Conservation (phyloP, 2,329 filamentous ascomycete genomes). For the Xylaria sp. region DNA sequence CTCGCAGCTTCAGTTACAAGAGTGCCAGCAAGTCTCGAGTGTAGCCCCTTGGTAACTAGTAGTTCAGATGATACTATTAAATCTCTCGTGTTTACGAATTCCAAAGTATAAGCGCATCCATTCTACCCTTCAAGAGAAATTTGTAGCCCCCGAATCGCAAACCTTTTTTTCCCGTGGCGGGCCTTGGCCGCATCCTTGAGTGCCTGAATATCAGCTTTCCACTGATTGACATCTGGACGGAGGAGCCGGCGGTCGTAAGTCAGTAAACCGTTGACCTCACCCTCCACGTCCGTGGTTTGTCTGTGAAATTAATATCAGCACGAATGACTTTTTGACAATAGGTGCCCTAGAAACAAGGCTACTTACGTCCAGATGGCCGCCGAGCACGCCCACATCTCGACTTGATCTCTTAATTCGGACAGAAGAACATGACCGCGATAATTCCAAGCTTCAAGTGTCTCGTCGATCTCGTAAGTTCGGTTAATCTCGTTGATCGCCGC, state of each 20-base stretch:
- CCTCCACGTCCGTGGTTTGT: slow-evolving; percentile 79
- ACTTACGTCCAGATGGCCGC: slow-evolving; percentile 72
- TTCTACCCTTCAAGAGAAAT: background rate
- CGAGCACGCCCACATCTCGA: slow-evolving; percentile 70
- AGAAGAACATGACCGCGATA: slow-evolving; percentile 71
- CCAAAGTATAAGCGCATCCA: background rate
- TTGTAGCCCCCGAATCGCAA: background rate
- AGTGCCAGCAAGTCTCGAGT: background rate
- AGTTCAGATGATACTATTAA: background rate
- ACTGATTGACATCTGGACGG: slow-evolving; percentile 66
- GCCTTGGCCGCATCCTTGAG: slow-evolving; percentile 66
- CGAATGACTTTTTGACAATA: background rate
- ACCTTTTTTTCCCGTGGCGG: slow-evolving; percentile 35
- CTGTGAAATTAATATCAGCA: slow-evolving; percentile 34
- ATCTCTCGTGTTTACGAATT: background rate
- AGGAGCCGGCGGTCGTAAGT: slow-evolving; percentile 74
- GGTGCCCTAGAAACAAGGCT: background rate
- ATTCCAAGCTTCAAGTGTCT: slow-evolving; percentile 70
- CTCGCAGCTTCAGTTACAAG: too few relatives aligned
- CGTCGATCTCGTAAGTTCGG: slow-evolving; percentile 74
- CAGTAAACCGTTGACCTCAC: slow-evolving; percentile 77
- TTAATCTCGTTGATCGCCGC: slow-evolving; percentile 69
- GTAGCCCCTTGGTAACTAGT: background rate
- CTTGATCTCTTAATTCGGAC: slow-evolving; percentile 69
- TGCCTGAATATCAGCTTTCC: slow-evolving; percentile 68